These are phyloP conservation scores for Globisporangium cylindrosporum DNA, from an alignment of 352 stramenopile genomes.

Conservation along the genomic window DNA sequence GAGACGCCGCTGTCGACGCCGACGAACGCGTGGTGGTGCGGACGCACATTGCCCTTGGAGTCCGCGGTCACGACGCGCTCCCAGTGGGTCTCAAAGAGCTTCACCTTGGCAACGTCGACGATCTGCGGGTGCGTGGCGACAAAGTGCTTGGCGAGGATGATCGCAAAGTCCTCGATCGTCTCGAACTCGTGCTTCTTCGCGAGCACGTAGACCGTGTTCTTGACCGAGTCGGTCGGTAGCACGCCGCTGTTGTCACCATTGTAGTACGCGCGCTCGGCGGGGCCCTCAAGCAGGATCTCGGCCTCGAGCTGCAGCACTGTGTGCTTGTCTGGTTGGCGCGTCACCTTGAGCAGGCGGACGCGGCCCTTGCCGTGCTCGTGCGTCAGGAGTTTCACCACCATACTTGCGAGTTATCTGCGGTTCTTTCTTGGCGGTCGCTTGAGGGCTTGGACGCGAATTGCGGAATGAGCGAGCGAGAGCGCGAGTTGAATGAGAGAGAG, in stretches of 20 bases:
- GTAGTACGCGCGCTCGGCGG: constrained; percentile 76
- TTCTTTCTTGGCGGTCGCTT: constrained; percentile 7
- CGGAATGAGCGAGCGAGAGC: neutral
- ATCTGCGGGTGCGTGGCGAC: constrained; percentile 74
- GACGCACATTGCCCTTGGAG: constrained; percentile 46
- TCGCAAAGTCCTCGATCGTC: constrained; percentile 84
- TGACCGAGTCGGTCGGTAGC: constrained; percentile 87
- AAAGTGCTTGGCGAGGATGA: constrained; percentile 88
- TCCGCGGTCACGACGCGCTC: constrained; percentile 53
- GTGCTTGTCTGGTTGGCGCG: constrained; percentile 70
- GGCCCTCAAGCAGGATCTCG: constrained; percentile 81
- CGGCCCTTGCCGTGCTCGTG: constrained; percentile 87
- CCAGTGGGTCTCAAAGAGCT: constrained; percentile 77
- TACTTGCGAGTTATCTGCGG: constrained; percentile 16
- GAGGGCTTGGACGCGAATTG: constrained; percentile 34
- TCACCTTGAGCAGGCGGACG: constrained; percentile 86
- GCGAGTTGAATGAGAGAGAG: neutral
- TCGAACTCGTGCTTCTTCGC: constrained; percentile 87
- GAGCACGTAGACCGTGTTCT: constrained; percentile 89
- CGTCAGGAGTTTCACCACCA: constrained; percentile 69
- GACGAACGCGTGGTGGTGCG: constrained; percentile 79
- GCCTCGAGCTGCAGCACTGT: constrained; percentile 79
- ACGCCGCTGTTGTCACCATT: constrained; percentile 82
- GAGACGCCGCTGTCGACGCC: constrained; percentile 49
- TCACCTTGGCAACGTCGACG: constrained; percentile 70